phyloP scores from a whole-genome alignment of 495 filamentous ascomycete genomes.

The Podospora australis region DNA sequence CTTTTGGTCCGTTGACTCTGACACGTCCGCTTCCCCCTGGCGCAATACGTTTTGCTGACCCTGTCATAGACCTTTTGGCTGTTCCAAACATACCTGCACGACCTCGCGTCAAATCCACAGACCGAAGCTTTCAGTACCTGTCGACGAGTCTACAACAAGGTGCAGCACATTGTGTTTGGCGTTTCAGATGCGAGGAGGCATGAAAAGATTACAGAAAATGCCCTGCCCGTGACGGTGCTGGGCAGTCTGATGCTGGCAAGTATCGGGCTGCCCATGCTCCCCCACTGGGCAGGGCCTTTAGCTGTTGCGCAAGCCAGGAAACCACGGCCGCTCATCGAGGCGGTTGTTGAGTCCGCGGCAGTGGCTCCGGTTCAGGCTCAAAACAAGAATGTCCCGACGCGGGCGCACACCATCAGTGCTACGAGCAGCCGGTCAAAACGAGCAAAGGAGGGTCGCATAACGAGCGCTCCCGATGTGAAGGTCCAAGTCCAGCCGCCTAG shows the following conservation, averaged over 20 bases:
- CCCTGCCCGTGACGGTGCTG: conserved; percentile 63
- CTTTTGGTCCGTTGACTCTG: conserved; percentile 52
- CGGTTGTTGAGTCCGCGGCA: conserved; percentile 46
- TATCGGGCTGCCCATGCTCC: conserved; percentile 45
- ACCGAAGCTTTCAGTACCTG: conserved; percentile 65
- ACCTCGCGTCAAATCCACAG: conserved; percentile 61
- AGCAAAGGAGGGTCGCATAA: conserved; percentile 36
- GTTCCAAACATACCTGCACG: conserved; percentile 74
- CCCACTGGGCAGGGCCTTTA: conserved; percentile 61
- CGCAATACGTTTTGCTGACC: conserved; percentile 2
- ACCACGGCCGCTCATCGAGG: conserved; percentile 50
- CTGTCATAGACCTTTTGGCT: conserved; percentile 69
- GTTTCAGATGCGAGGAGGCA: conserved; percentile 51
- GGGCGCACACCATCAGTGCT: conserved; percentile 57
- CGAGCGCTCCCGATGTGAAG: conserved; percentile 34
- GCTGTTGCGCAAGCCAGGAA: conserved; percentile 69
- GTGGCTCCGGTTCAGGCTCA: conserved; percentile 15
- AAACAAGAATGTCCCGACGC: conserved; percentile 40
- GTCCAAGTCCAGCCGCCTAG: conserved; percentile 8
- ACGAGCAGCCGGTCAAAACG: conserved; percentile 41
- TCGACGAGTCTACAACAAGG: conserved; percentile 69
- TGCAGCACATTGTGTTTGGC: conserved; percentile 73
- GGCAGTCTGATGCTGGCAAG: conserved; percentile 64
- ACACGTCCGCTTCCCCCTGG: not conserved
- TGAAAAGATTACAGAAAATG: conserved; percentile 69